A percentile compares a stretch with the other conserved stretches of the same genome.
phyloP scores from a whole-genome alignment of 139 green algal genomes.

The Micractinium conductrix region DNA sequence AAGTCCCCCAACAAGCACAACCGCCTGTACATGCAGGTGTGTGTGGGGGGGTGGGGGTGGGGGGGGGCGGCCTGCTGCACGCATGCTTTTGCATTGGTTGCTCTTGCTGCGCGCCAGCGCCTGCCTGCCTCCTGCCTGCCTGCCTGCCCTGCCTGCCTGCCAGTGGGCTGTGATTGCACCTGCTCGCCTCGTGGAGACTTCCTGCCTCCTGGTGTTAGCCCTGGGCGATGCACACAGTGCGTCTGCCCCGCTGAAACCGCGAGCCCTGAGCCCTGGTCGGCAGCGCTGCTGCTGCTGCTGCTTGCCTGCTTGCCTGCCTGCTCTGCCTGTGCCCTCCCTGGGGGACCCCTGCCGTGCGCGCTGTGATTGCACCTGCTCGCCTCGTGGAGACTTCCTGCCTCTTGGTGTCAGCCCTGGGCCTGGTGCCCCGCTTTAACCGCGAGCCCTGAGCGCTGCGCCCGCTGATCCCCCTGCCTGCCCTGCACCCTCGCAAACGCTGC shows the following conservation, averaged over 20 bases:
- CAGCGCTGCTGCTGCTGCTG: background rate
- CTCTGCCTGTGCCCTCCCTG: background rate
- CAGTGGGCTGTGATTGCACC: constrained; percentile 27
- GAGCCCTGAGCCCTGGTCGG: constrained; percentile 22
- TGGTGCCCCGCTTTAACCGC: background rate
- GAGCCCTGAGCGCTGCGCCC: constrained; percentile 26
- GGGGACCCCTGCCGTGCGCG: background rate
- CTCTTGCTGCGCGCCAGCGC: too few relatives aligned
- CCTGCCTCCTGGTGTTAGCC: constrained; percentile 2
- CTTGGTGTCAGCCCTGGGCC: background rate
- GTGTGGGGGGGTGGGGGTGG: background rate
- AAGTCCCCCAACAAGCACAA: constrained; percentile 99
- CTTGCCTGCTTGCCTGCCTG: background rate
- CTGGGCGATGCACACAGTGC: background rate
- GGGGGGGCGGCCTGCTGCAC: background rate
- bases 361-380: constrained; percentile 25
- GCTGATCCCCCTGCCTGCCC: too few relatives aligned
- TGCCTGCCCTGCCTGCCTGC: background rate
- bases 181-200: constrained; percentile 20
- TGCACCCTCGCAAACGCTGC: too few relatives aligned
- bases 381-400: constrained; percentile 17
- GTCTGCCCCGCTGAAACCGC: constrained; percentile 29
- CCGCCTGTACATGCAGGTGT: constrained; percentile 94
- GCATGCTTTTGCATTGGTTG: background rate
- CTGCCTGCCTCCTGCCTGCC: too few relatives aligned